These are phyloP conservation scores for Boletus reticulatus DNA, from an alignment of 768 basidiomycete genomes.

Conservation along the genomic window DNA sequence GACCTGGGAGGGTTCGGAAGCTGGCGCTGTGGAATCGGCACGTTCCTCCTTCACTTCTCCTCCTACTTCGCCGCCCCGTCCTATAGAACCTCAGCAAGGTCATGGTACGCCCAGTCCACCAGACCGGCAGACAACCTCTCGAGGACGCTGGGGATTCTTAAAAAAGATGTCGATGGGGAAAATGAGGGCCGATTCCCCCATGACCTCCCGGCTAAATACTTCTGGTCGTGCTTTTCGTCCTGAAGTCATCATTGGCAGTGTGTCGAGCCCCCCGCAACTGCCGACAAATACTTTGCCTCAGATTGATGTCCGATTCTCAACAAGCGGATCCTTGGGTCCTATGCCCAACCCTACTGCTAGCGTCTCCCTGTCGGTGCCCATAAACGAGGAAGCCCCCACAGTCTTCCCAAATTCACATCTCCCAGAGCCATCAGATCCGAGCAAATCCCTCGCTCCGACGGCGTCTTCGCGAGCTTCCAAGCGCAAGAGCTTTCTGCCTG, in stretches of 20 bases:
- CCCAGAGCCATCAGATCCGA: constrained; percentile 7
- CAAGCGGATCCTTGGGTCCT: constrained; percentile 59
- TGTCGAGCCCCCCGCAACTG: constrained; percentile 28
- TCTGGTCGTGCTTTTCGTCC: constrained; percentile 17
- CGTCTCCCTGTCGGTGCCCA: constrained; percentile 26
- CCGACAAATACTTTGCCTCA: constrained; percentile 49
- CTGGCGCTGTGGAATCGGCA: constrained; percentile 6
- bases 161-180: constrained; percentile 99
- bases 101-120: constrained; percentile 18
- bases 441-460: constrained; percentile 41
- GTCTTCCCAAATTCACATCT: constrained; percentile 2
- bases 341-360: constrained; percentile 37
- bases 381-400: constrained; percentile 19
- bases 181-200: constrained; percentile 66
- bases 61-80: constrained; percentile 28
- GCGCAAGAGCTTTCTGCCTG: constrained; percentile 85
- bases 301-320: constrained; percentile 71
- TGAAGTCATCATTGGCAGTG: constrained; percentile 16
- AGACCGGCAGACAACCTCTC: constrained; percentile 25
- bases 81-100: constrained; percentile 8
- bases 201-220: constrained; percentile 36
- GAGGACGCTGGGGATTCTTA: constrained; percentile 89
- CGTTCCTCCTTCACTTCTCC: constrained; percentile 28
- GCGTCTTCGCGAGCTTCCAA: constrained; percentile 54
- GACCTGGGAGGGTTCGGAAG: constrained; percentile 34